These are phyloP conservation scores for Achlya hypogyna DNA, from an alignment of 352 stramenopile genomes.

Conservation along the genomic window DNA sequence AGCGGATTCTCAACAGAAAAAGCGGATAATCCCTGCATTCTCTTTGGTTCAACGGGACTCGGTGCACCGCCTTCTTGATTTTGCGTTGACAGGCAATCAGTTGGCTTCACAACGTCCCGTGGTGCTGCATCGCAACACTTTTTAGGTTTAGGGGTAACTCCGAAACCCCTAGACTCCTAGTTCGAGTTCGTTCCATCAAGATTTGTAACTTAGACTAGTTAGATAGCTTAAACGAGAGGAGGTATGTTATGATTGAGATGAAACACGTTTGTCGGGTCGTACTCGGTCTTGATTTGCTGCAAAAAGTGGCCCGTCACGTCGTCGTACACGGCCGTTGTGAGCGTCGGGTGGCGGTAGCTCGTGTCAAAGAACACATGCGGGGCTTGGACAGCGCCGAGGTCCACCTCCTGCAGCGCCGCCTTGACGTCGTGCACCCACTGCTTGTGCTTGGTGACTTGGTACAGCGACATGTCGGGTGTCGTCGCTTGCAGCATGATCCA, in stretches of 20 bases:
- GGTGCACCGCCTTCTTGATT: too few relatives aligned
- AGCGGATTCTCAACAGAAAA: too few relatives aligned
- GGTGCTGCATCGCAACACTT: too few relatives aligned
- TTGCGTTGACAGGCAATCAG: too few relatives aligned
- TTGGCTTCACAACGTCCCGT: too few relatives aligned
- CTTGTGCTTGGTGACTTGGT: slow-evolving; percentile 5
- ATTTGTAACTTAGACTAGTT: too few relatives aligned
- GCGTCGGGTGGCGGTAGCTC: background rate
- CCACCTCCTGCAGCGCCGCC: background rate
- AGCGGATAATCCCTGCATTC: too few relatives aligned
- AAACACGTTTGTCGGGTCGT: background rate
- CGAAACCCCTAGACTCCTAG: too few relatives aligned
- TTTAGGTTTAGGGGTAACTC: too few relatives aligned
- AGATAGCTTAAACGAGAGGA: background rate
- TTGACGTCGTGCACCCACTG: slow-evolving; percentile 6
- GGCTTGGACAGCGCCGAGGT: background rate
- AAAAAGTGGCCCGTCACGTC: background rate
- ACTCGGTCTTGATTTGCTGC: slow-evolving; percentile 7
- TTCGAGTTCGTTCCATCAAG: too few relatives aligned
- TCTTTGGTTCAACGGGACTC: too few relatives aligned
- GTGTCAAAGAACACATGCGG: slow-evolving; percentile 1
- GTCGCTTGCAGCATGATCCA: background rate
- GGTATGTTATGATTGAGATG: slow-evolving; percentile 6
- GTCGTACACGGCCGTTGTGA: background rate
- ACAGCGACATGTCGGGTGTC: background rate